Evolutionary conservation across 1,284 basidiomycete genomes (phyloP).

Genomic region (Cryptococcus floricola): DNA sequence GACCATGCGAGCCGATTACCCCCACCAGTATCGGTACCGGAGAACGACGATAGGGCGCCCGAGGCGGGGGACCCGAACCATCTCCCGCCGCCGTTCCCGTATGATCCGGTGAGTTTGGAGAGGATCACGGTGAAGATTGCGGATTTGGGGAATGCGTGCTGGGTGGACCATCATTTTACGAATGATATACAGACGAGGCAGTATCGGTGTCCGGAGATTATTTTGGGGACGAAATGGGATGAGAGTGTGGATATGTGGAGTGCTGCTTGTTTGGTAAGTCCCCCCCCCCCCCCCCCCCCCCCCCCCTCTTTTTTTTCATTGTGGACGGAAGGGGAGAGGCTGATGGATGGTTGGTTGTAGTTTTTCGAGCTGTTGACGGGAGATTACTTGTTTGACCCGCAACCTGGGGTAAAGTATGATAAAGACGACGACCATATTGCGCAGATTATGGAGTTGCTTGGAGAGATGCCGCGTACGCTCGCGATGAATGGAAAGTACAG

Average conservation of each 20-base stretch:
- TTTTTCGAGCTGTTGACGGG: conserved; percentile 88
- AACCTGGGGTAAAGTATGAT: conserved; percentile 59
- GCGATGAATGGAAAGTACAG: conserved; percentile 92
- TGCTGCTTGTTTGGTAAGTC: conserved; percentile 80
- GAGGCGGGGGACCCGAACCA: conserved; percentile 56
- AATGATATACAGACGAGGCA: conserved; percentile 77
- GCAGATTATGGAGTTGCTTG: conserved; percentile 94
- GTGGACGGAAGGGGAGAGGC: background rate
- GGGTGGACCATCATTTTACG: conserved; percentile 54
- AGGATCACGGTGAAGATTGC: conserved; percentile 98
- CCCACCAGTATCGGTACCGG: too few relatives aligned
- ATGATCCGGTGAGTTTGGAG: conserved; percentile 61
- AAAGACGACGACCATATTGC: conserved; percentile 99
- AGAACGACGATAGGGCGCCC: conserved; percentile 45
- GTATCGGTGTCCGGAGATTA: conserved; percentile 95
- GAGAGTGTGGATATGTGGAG: conserved; percentile 95
- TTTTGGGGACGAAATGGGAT: conserved; percentile 88
- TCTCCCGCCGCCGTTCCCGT: conserved; percentile 55
- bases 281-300: too few relatives aligned
- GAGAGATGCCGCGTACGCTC: conserved; percentile 73
- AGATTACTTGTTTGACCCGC: conserved; percentile 80
- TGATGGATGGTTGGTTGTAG: conserved; percentile 54
- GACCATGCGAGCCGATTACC: conserved; percentile 36
- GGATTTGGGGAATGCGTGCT: conserved; percentile 80
- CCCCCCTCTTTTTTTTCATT: too few relatives aligned